These are phyloP conservation scores for Zygosaccharomyces sapae DNA, from an alignment of 1,139 yeast species.

Conservation along the genomic window DNA sequence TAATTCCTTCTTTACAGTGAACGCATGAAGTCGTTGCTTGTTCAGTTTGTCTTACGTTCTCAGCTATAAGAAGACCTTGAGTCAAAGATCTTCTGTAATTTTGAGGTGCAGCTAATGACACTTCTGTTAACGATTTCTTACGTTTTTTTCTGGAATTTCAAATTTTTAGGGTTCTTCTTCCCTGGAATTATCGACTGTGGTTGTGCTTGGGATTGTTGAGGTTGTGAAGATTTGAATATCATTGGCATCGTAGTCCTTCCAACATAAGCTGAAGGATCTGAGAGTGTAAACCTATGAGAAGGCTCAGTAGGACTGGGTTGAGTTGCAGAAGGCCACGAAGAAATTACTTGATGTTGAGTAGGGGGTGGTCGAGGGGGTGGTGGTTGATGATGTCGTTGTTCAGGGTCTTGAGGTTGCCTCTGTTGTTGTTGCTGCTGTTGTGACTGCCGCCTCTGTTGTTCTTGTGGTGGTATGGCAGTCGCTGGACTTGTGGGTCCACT, in stretches of 20 bases:
- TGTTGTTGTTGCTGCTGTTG: constrained; percentile 7
- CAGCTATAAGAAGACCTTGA: constrained; percentile 13
- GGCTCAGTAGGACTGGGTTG: constrained; percentile 2
- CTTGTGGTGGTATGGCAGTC: constrained; percentile 1
- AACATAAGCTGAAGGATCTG: constrained; percentile 10
- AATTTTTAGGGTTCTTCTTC: constrained; percentile 8
- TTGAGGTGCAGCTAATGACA: constrained; percentile 4
- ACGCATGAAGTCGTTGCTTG: constrained; percentile 35
- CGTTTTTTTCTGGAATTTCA: constrained; percentile 7
- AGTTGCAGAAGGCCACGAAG: constrained; percentile 6
- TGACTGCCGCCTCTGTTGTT: constrained; percentile 7
- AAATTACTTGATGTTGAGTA: constrained; percentile 6
- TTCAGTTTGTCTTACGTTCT: constrained; percentile 9
- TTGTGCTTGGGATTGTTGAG: constrained; percentile 1
- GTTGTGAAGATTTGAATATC: constrained; percentile 8
- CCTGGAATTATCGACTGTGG: neutral
- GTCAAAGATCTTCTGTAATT: constrained; percentile 11
- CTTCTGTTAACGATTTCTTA: constrained; percentile 11
- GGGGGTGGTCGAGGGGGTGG: constrained; percentile 5
- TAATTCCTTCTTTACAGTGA: constrained; percentile 67
- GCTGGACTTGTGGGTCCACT: neutral
- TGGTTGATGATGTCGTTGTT: constrained; percentile 5
- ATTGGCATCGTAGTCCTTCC: constrained; percentile 6
- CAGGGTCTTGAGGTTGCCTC: constrained; percentile 6
- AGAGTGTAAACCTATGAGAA: constrained; percentile 10